Base-by-base conservation (phyloP, 1,284 basidiomycete genomes). In the Ustilago xerochloae region DNA sequence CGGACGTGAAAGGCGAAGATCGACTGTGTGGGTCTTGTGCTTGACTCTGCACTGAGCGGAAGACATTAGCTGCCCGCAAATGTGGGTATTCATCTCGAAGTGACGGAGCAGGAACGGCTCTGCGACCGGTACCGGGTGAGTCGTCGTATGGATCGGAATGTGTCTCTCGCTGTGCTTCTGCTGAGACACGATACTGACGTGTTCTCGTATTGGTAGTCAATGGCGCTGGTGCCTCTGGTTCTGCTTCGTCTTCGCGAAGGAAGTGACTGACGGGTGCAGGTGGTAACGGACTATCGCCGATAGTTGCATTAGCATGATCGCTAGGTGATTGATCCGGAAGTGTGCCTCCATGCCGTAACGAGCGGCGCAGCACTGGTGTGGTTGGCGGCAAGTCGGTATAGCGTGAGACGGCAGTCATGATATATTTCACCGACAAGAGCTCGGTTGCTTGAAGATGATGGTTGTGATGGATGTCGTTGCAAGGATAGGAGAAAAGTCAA, bases 181-280 rank as follows among this genome's bases (percentile, higher is more conserved):
- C 39, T 38, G 59, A 65, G 58, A 48, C 50, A 13, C 64, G 55
- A 36, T 67, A 57, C 18, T 61, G 49, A 26, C 64, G 47, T 16
- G 56, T 24, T 6, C 65, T 45, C 3, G 54, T 18, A 28, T 38
- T 28, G 16, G 32, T 58, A 20, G 18, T 35, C 4, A 52, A 8
- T 5, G 54, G 47, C 26, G 47, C 45, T 3, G 58, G 51, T 18
- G 29, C 58, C 28, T 59, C 57, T 15, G 41, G 32, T 28, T 74
- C 57, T n/a, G 47, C 43, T n/a, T 70, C 72, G 8, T 57, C 60
- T 10, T 75, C 72, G 48, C 63, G 54, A n/a, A 75, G 53, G 18
- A 75, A 75, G 46, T 70, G 67, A 50, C 72, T 75, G 61, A 75
- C 72, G 16, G 72, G 72, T 13, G 72, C 67, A 2, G 72, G 67